Percentiles rank a stretch among this genome's conserved stretches.
Evolutionary conservation across 2,329 filamentous ascomycete species (phyloP).

Genomic region (Colletotrichum sp.): DNA sequence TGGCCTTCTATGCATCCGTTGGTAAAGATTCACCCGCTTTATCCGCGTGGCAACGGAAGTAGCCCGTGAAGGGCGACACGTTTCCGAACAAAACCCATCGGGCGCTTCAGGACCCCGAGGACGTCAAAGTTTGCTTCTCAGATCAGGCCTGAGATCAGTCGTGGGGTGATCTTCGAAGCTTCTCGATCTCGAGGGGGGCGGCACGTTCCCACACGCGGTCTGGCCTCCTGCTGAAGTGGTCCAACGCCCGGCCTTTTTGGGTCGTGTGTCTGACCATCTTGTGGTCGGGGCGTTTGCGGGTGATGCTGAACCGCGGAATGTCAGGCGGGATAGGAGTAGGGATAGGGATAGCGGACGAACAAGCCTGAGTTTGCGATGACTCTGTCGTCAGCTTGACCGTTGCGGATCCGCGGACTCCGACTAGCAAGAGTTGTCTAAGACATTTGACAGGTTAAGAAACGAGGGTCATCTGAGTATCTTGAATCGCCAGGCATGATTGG

Average conservation of each 20-base stretch:
- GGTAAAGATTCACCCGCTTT: neutral
- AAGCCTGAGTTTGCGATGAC: neutral
- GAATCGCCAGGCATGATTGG: neutral
- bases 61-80: neutral
- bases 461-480: neutral
- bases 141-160: neutral
- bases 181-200: neutral
- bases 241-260: neutral
- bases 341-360: neutral
- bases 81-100: neutral
- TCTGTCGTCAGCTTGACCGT: neutral
- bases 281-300: neutral
- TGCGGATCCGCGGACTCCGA: neutral
- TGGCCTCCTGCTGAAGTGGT: neutral
- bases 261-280: neutral
- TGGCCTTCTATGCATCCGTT: neutral
- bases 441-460: neutral
- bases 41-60: neutral
- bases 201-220: neutral
- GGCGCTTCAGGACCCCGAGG: neutral
- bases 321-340: neutral
- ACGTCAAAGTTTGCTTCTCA: neutral
- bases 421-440: neutral
- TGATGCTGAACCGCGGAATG: neutral
- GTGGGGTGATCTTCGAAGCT: constrained; percentile 5